Percentiles rank a stretch among this genome's conserved stretches.
Conservation (phyloP, 2,329 filamentous ascomycete genomes). For the Alternaria brassicicola region DNA sequence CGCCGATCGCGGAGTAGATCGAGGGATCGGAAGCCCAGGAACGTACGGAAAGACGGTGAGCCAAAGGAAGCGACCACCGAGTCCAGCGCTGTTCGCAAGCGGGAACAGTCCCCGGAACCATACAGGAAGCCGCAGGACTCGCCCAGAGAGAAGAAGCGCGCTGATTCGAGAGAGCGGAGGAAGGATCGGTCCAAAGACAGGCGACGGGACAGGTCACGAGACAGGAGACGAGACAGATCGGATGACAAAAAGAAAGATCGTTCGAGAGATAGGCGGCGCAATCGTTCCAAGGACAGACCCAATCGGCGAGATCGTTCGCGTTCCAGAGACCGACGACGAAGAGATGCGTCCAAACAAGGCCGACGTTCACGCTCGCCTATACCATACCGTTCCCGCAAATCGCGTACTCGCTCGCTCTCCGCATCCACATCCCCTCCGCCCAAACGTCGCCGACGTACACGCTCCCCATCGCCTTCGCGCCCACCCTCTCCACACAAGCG, state of each 20-base stretch:
- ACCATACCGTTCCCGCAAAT: conserved; percentile 31
- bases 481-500: conserved; percentile 52
- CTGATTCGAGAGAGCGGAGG: conserved; percentile 15
- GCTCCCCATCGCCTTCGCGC: conserved; percentile 42
- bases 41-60: conserved; percentile 20
- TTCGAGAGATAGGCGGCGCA: conserved; percentile 25
- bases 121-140: conserved; percentile 32
- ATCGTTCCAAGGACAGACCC: conserved; percentile 26
- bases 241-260: conserved; percentile 16
- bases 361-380: conserved; percentile 35
- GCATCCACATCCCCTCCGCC: conserved; percentile 35
- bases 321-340: conserved; percentile 25
- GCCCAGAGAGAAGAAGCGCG: conserved; percentile 22
- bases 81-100: conserved; percentile 13
- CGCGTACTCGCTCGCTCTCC: conserved; percentile 35
- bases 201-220: conserved; percentile 24
- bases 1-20: conserved; percentile 27
- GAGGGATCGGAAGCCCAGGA: conserved; percentile 14
- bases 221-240: conserved; percentile 18
- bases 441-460: conserved; percentile 45
- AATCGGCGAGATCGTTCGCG: conserved; percentile 19
- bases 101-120: conserved; percentile 36
- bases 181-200: conserved; percentile 22
- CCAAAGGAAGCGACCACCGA: conserved; percentile 21
- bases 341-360: conserved; percentile 20